phyloP scores from a whole-genome alignment of 345 rosid genomes.

The Linum usitatissimum region DNA sequence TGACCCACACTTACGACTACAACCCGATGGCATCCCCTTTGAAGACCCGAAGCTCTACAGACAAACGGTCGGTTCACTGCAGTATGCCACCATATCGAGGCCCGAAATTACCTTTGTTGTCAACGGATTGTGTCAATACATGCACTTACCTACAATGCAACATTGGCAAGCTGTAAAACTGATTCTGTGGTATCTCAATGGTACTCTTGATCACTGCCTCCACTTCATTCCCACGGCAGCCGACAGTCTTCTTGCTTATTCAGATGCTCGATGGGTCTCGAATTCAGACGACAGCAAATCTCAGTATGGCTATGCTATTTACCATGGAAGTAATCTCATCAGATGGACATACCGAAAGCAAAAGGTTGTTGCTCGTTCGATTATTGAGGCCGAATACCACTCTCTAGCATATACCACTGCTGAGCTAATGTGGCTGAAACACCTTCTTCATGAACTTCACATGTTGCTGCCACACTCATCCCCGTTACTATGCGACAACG shows the following conservation, averaged over 20 bases:
- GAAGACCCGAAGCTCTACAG: neutral
- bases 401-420: no score
- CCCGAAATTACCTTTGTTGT: neutral
- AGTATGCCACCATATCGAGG: neutral
- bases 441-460: no score
- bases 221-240: neutral
- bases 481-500: no score
- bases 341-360: neutral
- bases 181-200: neutral
- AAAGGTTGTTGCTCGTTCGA: neutral
- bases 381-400: no score
- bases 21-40: neutral
- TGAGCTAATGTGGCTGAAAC: no score
- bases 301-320: neutral
- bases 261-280: neutral
- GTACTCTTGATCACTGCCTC: neutral
- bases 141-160: neutral
- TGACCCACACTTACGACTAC: no score
- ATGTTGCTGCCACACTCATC: no score
- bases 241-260: neutral
- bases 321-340: neutral
- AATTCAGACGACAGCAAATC: no score
- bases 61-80: neutral
- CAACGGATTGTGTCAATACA: neutral
- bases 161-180: neutral